Evolutionary conservation across 2,329 filamentous ascomycete species (phyloP).

Genomic region (Sordariomycetes sp.): DNA sequence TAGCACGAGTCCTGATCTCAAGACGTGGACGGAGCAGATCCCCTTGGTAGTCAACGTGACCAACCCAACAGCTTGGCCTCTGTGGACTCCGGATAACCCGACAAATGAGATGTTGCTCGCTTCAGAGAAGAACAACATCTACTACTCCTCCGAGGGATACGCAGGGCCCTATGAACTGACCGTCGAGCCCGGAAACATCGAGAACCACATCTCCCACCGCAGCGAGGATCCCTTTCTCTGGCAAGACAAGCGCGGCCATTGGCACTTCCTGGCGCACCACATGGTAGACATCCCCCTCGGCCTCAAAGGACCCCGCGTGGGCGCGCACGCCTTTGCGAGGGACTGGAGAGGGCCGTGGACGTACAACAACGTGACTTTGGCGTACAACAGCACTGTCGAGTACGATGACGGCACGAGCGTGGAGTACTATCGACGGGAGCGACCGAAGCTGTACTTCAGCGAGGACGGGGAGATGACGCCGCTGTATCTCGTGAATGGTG

Average conservation of each 20-base stretch:
- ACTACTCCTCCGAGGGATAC: slow-evolving; percentile 14
- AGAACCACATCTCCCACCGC: no score
- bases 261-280: slow-evolving; percentile 20
- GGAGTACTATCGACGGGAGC: slow-evolving; percentile 32
- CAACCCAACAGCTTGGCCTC: slow-evolving; percentile 26
- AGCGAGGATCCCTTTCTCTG: slow-evolving; percentile 23
- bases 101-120: slow-evolving; percentile 20
- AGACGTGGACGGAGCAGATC: background rate
- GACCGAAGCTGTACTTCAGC: slow-evolving; percentile 39
- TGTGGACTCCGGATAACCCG: slow-evolving; percentile 16
- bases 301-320: slow-evolving; percentile 14
- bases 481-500: slow-evolving; percentile 35
- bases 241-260: slow-evolving; percentile 21
- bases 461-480: slow-evolving; percentile 34
- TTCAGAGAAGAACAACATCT: slow-evolving; percentile 25
- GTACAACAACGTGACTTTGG: slow-evolving; percentile 14
- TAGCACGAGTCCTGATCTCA: background rate
- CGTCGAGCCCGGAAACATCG: slow-evolving; percentile 9
- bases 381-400: slow-evolving; percentile 17
- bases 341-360: slow-evolving; percentile 18
- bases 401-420: slow-evolving; percentile 27
- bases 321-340: slow-evolving; percentile 17
- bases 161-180: slow-evolving; percentile 22
- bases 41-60: slow-evolving; percentile 13
- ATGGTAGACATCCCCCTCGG: no score